Conservation (phyloP, 345 rosid genomes). For the Lepidium aucheri region DNA sequence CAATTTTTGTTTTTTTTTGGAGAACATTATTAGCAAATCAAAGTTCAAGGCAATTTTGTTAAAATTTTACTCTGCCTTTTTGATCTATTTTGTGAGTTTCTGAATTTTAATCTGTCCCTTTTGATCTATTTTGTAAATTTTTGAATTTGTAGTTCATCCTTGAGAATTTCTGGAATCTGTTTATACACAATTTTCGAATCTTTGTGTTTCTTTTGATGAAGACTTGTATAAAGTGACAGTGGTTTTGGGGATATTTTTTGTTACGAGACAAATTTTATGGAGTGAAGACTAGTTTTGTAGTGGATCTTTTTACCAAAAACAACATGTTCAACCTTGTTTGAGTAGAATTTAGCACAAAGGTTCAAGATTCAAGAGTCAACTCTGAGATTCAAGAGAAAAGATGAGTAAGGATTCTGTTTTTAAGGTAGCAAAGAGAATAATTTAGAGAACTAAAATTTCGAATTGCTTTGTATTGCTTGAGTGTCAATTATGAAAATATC, state of each 20-base stretch:
- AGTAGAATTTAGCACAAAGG: no score
- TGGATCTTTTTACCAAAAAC: conserved; percentile 64
- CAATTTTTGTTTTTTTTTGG: conserved; percentile 66
- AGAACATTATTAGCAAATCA: conserved; percentile 64
- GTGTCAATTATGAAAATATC: no score
- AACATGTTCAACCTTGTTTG: conserved; percentile 40
- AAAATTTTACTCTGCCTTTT: not conserved
- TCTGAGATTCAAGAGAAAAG: no score
- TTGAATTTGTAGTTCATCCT: not conserved
- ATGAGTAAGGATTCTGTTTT: no score
- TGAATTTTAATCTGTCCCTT: not conserved
- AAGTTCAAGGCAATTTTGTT: conserved; percentile 59
- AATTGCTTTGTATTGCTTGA: no score
- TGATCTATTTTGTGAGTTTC: not conserved
- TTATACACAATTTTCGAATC: not conserved
- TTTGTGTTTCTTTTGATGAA: not conserved
- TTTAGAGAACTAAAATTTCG: no score
- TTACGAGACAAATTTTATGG: conserved; percentile 82
- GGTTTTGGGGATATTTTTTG: not conserved
- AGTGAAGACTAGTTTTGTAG: conserved; percentile 83
- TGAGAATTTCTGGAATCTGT: not conserved
- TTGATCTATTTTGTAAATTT: not conserved
- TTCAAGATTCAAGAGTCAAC: no score
- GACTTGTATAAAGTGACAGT: not conserved
- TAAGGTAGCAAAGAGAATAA: no score